phyloP scores from a whole-genome alignment of 331 rosid genomes.

The Pyracantha coccinea region DNA sequence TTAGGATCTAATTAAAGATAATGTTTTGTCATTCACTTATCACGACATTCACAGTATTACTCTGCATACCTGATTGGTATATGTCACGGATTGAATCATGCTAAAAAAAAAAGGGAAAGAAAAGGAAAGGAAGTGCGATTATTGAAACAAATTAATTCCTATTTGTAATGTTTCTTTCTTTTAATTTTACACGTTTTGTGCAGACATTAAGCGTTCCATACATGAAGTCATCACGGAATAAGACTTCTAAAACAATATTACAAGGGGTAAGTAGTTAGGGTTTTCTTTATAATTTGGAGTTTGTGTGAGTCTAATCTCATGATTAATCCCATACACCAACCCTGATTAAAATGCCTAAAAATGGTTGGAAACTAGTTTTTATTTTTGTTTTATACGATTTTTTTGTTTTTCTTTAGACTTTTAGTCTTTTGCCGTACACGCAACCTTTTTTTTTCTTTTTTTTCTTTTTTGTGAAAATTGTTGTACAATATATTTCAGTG shows the following conservation, averaged over 20 bases:
- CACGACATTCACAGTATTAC: neutral
- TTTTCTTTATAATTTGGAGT: neutral
- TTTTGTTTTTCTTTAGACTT: neutral
- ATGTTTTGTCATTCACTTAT: neutral
- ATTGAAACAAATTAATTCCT: neutral
- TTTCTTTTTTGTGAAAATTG: neutral
- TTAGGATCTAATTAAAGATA: neutral
- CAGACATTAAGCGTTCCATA: conserved; percentile 94
- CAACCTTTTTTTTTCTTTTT: no score
- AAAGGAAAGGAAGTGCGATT: neutral
- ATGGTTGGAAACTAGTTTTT: neutral
- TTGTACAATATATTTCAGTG: neutral
- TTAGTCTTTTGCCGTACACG: neutral
- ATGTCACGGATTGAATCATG: neutral
- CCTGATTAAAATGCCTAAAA: neutral
- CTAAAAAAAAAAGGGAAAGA: no score
- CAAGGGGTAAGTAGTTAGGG: conserved; percentile 42
- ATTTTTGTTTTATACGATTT: neutral
- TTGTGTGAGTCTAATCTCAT: neutral
- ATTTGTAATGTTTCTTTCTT: neutral
- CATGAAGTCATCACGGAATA: conserved; percentile 58
- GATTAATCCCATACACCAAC: neutral
- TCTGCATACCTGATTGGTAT: neutral
- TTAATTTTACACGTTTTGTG: conserved; percentile 1
- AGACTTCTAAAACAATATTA: conserved; percentile 24